Base-by-base conservation (phyloP, 1,284 basidiomycete species). In the Cryptococcus hybrid region DNA sequence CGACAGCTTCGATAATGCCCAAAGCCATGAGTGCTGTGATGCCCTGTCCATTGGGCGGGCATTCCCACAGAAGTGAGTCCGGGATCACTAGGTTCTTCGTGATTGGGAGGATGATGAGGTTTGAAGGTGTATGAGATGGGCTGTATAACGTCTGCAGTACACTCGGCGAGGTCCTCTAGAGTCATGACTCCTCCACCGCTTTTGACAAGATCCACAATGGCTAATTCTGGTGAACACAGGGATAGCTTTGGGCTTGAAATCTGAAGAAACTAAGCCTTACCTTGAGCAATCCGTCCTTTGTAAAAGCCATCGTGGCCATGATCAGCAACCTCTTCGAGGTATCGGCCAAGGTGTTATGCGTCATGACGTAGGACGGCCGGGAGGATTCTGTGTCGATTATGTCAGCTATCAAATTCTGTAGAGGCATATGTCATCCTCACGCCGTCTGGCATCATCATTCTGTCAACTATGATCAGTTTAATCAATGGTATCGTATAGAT, bases 41-140 rank as follows among this genome's bases (percentile, higher is more conserved):
- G 77, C 90, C 94, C 84, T 97, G 93, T 12, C 94, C 92, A 72
- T 95, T 96, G 0, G 92, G 92, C 5, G 92, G 92, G 68, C 92
- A 95, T 86, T 92, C 30, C 5, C 9, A 48, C 11, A 34, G 51
- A 44, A 44, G 60, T 51, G 18, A 52, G 15, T 11, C 24, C 36
- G 30, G 47, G 35, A 34, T 52, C 36, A 11, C 11, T 53, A 0
- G 89, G 89, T 9, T 91, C 87, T 61, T 90, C 88, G n/a, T 71
- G 56, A 49, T 77, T 70, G 9, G 82, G 82, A 5, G 82, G 86
- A 13, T 64, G 56, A 5, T 67, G 67, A 40, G 67, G 67, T 55
- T 69, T 68, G 75, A 93, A 97, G 0, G 88, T 91, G 75, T 95
- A 95, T 56, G 84, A 86, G 78, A 97, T 93, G 1, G 94, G 94